These are phyloP conservation scores for Claviceps sp. DNA, from an alignment of 2,329 filamentous ascomycete genomes.

Conservation along the genomic window DNA sequence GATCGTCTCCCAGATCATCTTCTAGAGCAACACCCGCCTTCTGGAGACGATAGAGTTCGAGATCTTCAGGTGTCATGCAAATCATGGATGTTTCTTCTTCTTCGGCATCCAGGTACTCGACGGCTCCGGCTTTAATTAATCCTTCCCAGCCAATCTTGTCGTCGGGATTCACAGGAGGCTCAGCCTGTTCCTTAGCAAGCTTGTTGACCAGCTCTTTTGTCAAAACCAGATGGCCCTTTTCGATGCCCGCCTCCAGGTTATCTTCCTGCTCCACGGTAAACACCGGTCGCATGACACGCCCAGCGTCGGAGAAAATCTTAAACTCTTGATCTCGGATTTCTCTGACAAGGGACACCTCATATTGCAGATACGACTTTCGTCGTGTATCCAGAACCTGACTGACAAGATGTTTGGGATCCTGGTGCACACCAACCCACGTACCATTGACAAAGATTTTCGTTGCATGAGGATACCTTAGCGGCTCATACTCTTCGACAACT, in stretches of 20 bases:
- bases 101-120: conserved; percentile 94
- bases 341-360: conserved; percentile 86
- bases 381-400: conserved; percentile 64
- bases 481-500: conserved; percentile 88
- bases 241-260: conserved; percentile 45
- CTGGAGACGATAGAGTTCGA: conserved; percentile 62
- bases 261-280: conserved; percentile 89
- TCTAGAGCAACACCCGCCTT: conserved; percentile 51
- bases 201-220: conserved; percentile 69
- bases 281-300: conserved; percentile 82
- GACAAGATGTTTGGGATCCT: conserved; percentile 76
- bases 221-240: conserved; percentile 61
- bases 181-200: conserved; percentile 60
- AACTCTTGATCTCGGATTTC: conserved; percentile 97
- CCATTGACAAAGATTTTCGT: conserved; percentile 98
- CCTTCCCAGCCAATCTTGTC: conserved; percentile 78
- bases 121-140: conserved; percentile 67
- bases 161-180: conserved; percentile 44
- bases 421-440: conserved; percentile 92
- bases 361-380: conserved; percentile 69
- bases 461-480: conserved; percentile 70
- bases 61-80: conserved; percentile 92
- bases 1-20: conserved; percentile 50
- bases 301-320: conserved; percentile 96
- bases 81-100: conserved; percentile 99